These are phyloP conservation scores for Mycena pura DNA, from an alignment of 768 basidiomycete genomes.

Conservation along the genomic window DNA sequence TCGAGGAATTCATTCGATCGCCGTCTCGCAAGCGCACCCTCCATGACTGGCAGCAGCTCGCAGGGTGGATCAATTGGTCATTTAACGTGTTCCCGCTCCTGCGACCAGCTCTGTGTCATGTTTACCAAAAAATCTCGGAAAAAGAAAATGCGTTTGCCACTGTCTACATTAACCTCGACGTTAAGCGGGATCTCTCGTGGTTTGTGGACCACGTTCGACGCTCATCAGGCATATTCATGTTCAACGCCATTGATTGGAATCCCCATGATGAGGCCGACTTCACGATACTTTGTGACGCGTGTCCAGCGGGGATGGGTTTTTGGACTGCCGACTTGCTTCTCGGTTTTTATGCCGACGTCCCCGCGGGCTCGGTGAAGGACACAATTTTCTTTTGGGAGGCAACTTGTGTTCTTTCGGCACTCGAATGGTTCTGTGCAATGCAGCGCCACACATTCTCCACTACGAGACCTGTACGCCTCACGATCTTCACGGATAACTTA, in stretches of 20 bases:
- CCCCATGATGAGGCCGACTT: background rate
- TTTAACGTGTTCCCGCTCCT: constrained; percentile 41
- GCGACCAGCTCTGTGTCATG: constrained; percentile 30
- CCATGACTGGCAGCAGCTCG: constrained; percentile 26
- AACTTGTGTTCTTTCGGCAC: constrained; percentile 28
- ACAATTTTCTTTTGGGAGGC: constrained; percentile 40
- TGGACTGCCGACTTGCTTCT: no score
- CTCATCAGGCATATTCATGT: constrained; percentile 31
- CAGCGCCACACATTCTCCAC: no score
- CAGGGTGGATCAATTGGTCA: constrained; percentile 40
- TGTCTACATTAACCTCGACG: constrained; percentile 36
- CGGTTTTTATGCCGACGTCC: no score
- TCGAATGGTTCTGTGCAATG: background rate
- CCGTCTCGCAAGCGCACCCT: background rate
- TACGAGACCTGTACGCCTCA: constrained; percentile 11
- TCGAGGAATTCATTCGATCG: no score
- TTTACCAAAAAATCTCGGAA: constrained; percentile 36
- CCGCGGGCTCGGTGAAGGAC: no score
- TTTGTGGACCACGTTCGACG: constrained; percentile 31
- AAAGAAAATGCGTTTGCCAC: constrained; percentile 24
- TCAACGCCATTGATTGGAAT: constrained; percentile 26
- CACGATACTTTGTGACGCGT: constrained; percentile 27
- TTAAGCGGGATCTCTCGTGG: constrained; percentile 43
- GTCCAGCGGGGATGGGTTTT: no score
- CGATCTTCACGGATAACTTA: constrained; percentile 36